phyloP scores from a whole-genome alignment of 1,139 yeast species.

The Hansenula sp. region DNA sequence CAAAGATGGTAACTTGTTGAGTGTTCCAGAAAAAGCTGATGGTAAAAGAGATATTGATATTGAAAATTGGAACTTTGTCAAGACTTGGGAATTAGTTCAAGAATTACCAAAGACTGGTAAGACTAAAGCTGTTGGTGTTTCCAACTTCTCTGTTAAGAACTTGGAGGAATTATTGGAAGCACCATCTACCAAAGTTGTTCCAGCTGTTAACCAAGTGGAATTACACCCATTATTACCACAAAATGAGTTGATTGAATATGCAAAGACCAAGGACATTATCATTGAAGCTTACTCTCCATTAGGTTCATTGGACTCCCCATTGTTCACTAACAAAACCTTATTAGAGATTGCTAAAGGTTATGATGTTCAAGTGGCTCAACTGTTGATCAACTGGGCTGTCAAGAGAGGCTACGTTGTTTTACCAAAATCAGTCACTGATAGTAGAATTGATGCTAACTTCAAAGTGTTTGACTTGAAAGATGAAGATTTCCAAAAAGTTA shows the following conservation, averaged over 20 bases:
- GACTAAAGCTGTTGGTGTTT: conserved; percentile 71
- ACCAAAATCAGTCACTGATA: conserved; percentile 65
- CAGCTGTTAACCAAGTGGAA: conserved; percentile 74
- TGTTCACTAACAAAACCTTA: conserved; percentile 47
- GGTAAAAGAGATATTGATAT: conserved; percentile 43
- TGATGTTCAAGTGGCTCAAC: conserved; percentile 50
- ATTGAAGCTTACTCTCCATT: conserved; percentile 80
- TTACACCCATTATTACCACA: conserved; percentile 76
- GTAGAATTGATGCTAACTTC: conserved; percentile 57
- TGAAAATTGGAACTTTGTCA: conserved; percentile 48
- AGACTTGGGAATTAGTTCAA: conserved; percentile 72
- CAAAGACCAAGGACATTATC: conserved; percentile 49
- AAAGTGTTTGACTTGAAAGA: conserved; percentile 44
- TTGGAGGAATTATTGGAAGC: conserved; percentile 48
- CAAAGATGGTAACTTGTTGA: conserved; percentile 29
- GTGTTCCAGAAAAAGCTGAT: conserved; percentile 36
- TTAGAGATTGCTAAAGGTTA: conserved; percentile 50
- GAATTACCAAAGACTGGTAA: conserved; percentile 53
- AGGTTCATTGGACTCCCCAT: conserved; percentile 66
- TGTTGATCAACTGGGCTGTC: conserved; percentile 69
- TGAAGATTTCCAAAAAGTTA: conserved; percentile 50
- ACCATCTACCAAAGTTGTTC: conserved; percentile 48
- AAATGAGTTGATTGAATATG: conserved; percentile 51
- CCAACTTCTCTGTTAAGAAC: conserved; percentile 59
- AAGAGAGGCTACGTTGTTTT: conserved; percentile 66